These are phyloP conservation scores for Blastomyces parvus DNA, from an alignment of 2,329 filamentous ascomycete genomes.

Conservation along the genomic window DNA sequence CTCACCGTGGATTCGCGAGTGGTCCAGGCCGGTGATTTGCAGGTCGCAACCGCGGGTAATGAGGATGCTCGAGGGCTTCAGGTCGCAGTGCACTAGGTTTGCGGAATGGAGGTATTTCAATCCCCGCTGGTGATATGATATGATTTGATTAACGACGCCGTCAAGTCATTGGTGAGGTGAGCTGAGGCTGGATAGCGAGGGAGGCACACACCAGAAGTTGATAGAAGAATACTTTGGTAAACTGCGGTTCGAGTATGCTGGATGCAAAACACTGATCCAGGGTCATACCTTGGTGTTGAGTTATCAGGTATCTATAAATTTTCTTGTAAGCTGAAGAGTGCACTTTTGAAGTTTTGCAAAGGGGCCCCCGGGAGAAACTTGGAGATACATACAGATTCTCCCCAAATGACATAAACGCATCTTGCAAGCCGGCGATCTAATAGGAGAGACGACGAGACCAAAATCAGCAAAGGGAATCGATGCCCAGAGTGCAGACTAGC, in stretches of 20 bases:
- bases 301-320: background rate
- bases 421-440: background rate
- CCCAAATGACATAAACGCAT: background rate
- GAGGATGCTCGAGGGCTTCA: background rate
- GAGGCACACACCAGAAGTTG: background rate
- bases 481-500: background rate
- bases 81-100: slow-evolving; percentile 1
- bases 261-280: background rate
- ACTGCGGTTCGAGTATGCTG: background rate
- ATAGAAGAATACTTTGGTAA: slow-evolving; percentile 4
- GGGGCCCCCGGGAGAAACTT: background rate
- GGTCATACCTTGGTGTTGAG: background rate
- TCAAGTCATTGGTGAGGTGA: background rate
- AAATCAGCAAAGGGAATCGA: background rate
- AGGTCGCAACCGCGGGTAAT: background rate
- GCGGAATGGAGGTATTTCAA: slow-evolving; percentile 5
- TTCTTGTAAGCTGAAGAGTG: background rate
- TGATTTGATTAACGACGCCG: background rate
- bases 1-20: background rate
- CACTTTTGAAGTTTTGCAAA: background rate
- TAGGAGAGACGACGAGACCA: background rate
- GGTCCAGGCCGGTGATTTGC: background rate
- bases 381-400: background rate
- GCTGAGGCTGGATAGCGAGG: too few relatives aligned
- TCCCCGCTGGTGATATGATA: background rate